Evolutionary conservation across 768 basidiomycete species (phyloP).

Genomic region (Leucosporidium yakuticum): DNA sequence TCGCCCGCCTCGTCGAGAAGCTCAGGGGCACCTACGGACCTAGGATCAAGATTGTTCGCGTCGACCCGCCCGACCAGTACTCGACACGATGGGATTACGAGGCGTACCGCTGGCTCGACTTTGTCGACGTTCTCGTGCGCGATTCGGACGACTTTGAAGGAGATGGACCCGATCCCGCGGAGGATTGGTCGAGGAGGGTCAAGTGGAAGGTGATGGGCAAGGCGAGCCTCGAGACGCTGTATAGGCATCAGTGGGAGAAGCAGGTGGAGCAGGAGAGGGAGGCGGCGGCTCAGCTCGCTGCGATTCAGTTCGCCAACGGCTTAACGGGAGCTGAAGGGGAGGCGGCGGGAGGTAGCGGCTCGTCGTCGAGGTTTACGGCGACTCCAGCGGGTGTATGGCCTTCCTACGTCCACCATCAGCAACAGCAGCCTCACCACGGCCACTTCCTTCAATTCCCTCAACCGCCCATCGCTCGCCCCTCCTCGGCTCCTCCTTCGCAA

Average conservation of each 20-base stretch:
- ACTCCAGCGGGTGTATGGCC: too few species aligned
- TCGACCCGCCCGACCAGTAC: slow-evolving; percentile 6
- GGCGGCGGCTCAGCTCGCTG: background rate
- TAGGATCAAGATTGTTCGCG: slow-evolving; percentile 3
- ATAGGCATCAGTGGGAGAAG: background rate
- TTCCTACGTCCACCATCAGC: too few species aligned
- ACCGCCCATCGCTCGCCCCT: background rate
- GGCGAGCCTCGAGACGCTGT: background rate
- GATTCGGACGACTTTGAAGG: slow-evolving; percentile 20
- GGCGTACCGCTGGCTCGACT: slow-evolving; percentile 28
- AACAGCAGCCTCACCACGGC: background rate
- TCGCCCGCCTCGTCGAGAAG: slow-evolving; percentile 29
- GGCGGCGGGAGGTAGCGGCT: too few species aligned
- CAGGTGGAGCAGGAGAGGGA: background rate
- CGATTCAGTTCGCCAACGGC: too few species aligned
- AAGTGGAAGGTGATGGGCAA: slow-evolving; percentile 17
- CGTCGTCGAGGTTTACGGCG: too few species aligned
- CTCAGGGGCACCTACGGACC: background rate
- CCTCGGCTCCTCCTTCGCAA: background rate
- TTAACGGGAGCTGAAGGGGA: too few species aligned
- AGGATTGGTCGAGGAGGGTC: background rate
- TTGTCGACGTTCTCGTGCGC: slow-evolving; percentile 19
- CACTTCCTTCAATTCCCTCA: background rate
- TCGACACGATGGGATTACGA: background rate
- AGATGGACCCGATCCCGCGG: background rate